Base-by-base conservation (phyloP, 2,329 filamentous ascomycete species). In the Aspergillus pseudonomiae region DNA sequence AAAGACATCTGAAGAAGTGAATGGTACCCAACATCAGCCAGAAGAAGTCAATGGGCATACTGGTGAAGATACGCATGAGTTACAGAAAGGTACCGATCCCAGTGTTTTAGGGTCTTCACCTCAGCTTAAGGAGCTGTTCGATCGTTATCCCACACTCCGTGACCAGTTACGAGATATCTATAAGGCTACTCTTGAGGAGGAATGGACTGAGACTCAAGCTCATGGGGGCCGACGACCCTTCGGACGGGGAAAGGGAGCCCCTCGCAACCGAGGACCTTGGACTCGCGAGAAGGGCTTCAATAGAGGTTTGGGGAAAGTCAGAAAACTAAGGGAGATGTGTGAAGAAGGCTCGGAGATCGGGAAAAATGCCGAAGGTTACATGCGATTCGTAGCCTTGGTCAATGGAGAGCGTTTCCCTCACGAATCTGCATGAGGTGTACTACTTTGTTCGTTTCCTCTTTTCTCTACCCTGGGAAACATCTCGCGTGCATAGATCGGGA, bases 251-350 rank as follows among this genome's bases (percentile, higher is more conserved):
- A 72, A 68, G 59, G 68, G 68, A 30, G 62, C 68, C 16, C 70
- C 71, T 46, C 71, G 73, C 26, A 71, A 70, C 59, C 71, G 74
- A 61, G 77, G 78, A 19, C 70, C 73, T 11, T 80, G 79, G 78
- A 80, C 77, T 6, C 67, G 73, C 12, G 79, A 80, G 65, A 81
- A 80, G 64, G 79, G 79, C 5, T 80, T 80, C 62, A 80, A 78
- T 30, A 74, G 78, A 21, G 79, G 78, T 2, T 59, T 80, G 41
- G 78, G 75, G 21, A 78, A 73, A 65, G 76, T 80, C 59, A 72
- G 74, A 50, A 77, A 76, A 61, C 71, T 73, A 60, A 75, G 78
- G 54, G 75, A 76, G 50, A 68, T 70, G 52, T 79, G 76, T 36
- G 78, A 80, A 56, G 73, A 72, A 41, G 77, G 75, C 10, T 57